Conservation (phyloP, 345 rosid species). For the Laguncularia racemosa region DNA sequence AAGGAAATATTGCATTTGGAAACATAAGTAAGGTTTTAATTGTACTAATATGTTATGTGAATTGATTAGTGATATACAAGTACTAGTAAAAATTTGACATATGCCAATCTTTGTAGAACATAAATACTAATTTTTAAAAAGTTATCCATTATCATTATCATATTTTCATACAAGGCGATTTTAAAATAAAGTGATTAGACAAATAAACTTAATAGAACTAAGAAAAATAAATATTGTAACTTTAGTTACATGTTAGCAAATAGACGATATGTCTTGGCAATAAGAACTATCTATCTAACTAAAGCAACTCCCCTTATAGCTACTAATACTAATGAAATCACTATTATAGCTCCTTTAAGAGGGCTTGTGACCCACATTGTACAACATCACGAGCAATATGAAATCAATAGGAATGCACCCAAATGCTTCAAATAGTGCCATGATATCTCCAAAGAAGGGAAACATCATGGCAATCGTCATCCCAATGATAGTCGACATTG, state of each 20-base stretch:
- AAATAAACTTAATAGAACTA: too few relatives aligned
- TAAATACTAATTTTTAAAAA: too few relatives aligned
- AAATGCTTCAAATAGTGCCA: conserved; percentile 39
- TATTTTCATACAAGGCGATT: too few relatives aligned
- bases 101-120: too few relatives aligned
- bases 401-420: conserved; percentile 44
- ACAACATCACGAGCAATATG: conserved; percentile 35
- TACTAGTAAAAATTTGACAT: too few relatives aligned
- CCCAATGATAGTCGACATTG: conserved; percentile 24
- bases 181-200: too few relatives aligned
- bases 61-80: too few relatives aligned
- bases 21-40: too few relatives aligned
- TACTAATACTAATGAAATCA: conserved; percentile 18
- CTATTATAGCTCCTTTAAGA: conserved; percentile 26
- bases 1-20: too few relatives aligned
- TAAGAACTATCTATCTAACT: conserved; percentile 32
- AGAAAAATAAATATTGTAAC: too few relatives aligned
- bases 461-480: conserved; percentile 31
- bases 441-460: conserved; percentile 51
- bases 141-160: too few relatives aligned
- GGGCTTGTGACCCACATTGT: conserved; percentile 41
- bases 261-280: conserved; percentile 31
- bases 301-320: conserved; percentile 34
- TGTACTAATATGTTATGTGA: too few relatives aligned
- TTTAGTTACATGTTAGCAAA: conserved; percentile 30